Percentiles rank a stretch among this genome's conserved stretches.
phyloP scores from a whole-genome alignment of 768 basidiomycete genomes.

The Ramaria sp. region DNA sequence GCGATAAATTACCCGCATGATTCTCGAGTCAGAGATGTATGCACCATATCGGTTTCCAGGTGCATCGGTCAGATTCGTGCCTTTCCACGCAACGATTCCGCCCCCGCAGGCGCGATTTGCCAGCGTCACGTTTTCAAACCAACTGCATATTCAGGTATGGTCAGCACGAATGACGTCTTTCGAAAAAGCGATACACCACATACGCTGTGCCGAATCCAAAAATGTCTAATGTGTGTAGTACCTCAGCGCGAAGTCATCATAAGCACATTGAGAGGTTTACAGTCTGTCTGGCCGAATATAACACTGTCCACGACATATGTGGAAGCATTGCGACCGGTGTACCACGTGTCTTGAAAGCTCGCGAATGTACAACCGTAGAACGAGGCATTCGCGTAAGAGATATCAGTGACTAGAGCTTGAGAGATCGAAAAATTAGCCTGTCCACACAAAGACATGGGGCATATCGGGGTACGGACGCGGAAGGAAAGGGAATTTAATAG shows the following conservation, averaged over 20 bases:
- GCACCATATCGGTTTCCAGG: slow-evolving; percentile 43
- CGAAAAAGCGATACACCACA: slow-evolving; percentile 11
- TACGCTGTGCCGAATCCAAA: slow-evolving; percentile 55
- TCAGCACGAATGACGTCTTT: background rate
- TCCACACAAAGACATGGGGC: slow-evolving; percentile 8
- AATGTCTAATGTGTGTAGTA: slow-evolving; percentile 26
- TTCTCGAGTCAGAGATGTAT: slow-evolving; percentile 41
- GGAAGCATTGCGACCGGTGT: slow-evolving; percentile 45
- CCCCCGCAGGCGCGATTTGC: slow-evolving; percentile 58
- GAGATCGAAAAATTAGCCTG: slow-evolving; percentile 49
- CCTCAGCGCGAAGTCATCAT: background rate
- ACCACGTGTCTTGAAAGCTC: slow-evolving; percentile 59
- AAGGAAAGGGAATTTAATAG: background rate
- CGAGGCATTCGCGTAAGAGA: slow-evolving; percentile 55
- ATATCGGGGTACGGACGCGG: background rate
- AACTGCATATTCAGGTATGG: slow-evolving; percentile 24
- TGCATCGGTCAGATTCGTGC: slow-evolving; percentile 40
- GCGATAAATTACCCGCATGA: slow-evolving; percentile 35
- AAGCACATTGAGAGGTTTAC: slow-evolving; percentile 23
- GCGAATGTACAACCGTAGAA: slow-evolving; percentile 54
- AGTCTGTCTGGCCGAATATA: slow-evolving; percentile 55
- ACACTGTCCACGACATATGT: slow-evolving; percentile 53
- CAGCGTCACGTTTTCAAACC: slow-evolving; percentile 47
- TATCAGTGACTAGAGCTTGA: slow-evolving; percentile 50
- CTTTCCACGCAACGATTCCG: slow-evolving; percentile 55